Base-by-base conservation (phyloP, 345 rosid genomes). In the Corymbia maculata region DNA sequence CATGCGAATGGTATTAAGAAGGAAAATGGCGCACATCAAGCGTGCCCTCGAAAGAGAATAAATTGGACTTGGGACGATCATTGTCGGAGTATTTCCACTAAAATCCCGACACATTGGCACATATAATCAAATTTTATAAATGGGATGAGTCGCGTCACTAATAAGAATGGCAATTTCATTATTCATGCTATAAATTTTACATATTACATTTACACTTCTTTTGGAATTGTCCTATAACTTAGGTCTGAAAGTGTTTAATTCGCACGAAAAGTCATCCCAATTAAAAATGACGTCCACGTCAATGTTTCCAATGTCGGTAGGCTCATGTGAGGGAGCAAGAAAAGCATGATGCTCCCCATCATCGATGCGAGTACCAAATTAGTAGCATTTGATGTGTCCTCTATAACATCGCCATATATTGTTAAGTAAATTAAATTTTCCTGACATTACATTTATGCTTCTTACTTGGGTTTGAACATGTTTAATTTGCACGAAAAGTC, bases 41-140 rank as follows among this genome's bases (percentile, higher is more conserved):
- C 6, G 13, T 17, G 7, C 80, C 9, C 24, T 10, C 13, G 13
- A 36, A 36, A 70, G 80, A 70, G 47, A 70, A 36, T 24, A 17
- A 70, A 17, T 17, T 36, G 47, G 26, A 36, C 26, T 32, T 70
- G 4, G 45, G 45, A 16, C 16, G 45, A 36, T 70, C 47, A 16
- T 17, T 4, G 13, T 8, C 1, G 3, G 12, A 4, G 12, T 1
- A 17, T 4, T 3, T 32, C 17, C 4, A 17, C 10, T 32, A 1
- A 17, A 32, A 17, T 70, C 24, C 5, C 7, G 13, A 32, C 13
- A 3, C 36, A 3, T 2, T 13, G 15, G 3, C 16, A 5, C 12
- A 26, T 32, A 10, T 5, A 32, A 32, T 70, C 2, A 0, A 11
- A 70, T 32, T 70, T 3, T 70, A 4, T 36, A 32, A 70, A 32